phyloP scores from a whole-genome alignment of 352 stramenopile genomes.

The Globisporangium polare region DNA sequence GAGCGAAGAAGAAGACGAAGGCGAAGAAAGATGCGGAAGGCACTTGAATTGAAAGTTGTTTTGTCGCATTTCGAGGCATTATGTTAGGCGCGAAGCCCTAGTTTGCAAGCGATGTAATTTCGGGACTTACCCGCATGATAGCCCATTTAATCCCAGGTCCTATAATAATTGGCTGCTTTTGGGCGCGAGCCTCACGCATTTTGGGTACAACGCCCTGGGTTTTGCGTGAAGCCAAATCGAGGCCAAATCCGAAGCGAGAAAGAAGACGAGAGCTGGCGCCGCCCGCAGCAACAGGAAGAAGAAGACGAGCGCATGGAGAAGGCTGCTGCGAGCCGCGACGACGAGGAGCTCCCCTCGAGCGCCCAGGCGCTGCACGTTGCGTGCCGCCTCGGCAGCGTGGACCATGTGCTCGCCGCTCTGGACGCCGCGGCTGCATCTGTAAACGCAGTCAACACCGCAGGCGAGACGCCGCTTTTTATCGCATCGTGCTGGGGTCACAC shows the following conservation, averaged over 20 bases:
- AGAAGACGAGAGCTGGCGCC: background rate
- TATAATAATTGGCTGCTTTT: no score
- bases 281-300: background rate
- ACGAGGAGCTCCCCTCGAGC: background rate
- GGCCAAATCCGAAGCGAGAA: background rate
- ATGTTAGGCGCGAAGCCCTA: no score
- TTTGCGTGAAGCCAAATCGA: no score
- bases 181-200: no score
- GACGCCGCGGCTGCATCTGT: background rate
- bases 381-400: background rate
- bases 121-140: no score
- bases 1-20: slow-evolving; percentile 2
- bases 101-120: no score
- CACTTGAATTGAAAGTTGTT: background rate
- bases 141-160: no score
- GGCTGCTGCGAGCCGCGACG: background rate
- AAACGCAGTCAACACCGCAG: background rate
- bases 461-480: background rate
- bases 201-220: no score
- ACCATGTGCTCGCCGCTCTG: background rate
- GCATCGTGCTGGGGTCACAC: background rate
- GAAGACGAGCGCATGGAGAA: background rate
- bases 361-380: background rate
- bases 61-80: no score
- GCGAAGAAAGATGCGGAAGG: background rate